Evolutionary conservation across 2,329 filamentous ascomycete species (phyloP), one percentile per base, ranked within the genome.

Genomic region (Emergomyces orientalis): DNA sequence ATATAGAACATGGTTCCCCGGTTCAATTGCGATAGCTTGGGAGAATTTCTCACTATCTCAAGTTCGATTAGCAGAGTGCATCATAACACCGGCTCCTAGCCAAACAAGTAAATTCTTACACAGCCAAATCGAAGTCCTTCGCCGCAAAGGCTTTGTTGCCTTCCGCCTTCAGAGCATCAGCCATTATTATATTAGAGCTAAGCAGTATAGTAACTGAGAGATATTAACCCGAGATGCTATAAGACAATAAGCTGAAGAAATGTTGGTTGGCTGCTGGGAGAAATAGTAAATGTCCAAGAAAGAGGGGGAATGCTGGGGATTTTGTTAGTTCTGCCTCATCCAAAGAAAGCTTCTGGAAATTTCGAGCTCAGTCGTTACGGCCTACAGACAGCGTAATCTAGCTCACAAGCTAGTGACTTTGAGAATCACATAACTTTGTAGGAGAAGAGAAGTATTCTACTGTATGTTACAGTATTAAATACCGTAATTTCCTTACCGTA

Each of bases 141-240:
- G 90, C 91, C 68, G 91, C 88, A 78, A 99, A 99, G 78, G 95
- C 92, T 83, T 96, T 96, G 84, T 99, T 99, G 82, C 93, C 94
- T 76, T 94, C 88, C 73, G 92, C 91, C 83, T 99, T 99, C 72
- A 99, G 86, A 85, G 93, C 83, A 78, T 88, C 86, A 68, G 86
- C 85, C 85, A 87, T 88, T 67, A 47, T 79, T 67, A n/a, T 57
- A 59, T 43, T 63, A 47, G 63, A 67, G 19, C 51, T 37, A 60
- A 59, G 25, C 25, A 59, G n/a, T 22, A 55, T 11, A 52, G 32
- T 37, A 54, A 54, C 41, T 30, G 49, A 60, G 27, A 39, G n/a
- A 41, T 37, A 41, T 34, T 32, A 51, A 52, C 55, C 54, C n/a
- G 41, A 41, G 45, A 61, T 54, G 19, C 56, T 43, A 45, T 55